phyloP scores from a whole-genome alignment of 305 asterid genomes.

The Solanum hybrid region DNA sequence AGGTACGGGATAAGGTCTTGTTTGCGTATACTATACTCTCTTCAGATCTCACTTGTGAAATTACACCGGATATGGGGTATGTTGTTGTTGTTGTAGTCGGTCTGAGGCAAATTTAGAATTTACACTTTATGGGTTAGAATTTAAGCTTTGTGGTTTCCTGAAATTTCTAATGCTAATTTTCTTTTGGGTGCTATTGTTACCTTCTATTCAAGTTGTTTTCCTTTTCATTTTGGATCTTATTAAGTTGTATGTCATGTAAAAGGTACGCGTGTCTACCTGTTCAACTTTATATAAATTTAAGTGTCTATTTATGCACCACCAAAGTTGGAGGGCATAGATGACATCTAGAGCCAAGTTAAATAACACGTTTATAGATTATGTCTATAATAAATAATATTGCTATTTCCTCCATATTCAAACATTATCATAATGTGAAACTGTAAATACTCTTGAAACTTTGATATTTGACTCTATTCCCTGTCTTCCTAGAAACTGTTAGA shows the following conservation, averaged over 20 bases:
- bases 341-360: neutral
- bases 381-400: neutral
- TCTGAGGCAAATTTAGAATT: neutral
- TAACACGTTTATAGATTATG: neutral
- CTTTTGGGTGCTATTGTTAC: neutral
- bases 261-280: fast-evolving
- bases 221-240: neutral
- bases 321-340: neutral
- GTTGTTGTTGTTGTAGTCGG: neutral
- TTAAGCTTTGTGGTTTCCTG: neutral
- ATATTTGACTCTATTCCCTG: neutral
- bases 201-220: neutral
- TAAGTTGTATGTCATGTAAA: neutral
- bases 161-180: neutral
- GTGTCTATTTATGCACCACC: neutral
- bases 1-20: neutral
- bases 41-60: neutral
- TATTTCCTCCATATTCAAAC: neutral
- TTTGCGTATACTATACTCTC: neutral
- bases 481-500: neutral
- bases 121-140: too few species aligned
- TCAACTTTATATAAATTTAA: neutral
- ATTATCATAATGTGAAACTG: neutral
- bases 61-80: neutral
- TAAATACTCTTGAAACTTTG: neutral